phyloP scores from a whole-genome alignment of 2,329 filamentous ascomycete species.

The Cryphonectria parasitica region DNA sequence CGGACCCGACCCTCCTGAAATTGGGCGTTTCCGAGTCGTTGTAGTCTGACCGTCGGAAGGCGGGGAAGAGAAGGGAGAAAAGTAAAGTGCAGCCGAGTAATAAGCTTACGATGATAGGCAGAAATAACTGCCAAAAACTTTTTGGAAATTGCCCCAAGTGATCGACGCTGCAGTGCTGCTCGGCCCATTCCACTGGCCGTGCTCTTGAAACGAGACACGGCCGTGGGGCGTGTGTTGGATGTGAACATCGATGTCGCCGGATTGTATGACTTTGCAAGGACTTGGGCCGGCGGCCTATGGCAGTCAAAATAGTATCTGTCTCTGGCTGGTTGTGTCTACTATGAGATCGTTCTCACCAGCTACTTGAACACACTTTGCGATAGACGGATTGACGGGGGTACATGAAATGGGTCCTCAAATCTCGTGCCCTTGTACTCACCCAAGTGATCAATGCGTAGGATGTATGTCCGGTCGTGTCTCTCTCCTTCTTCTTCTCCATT shows the following conservation, averaged over 20 bases:
- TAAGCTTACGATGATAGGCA: not conserved
- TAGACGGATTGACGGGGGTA: not conserved
- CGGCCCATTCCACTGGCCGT: not conserved
- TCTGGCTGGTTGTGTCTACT: not conserved
- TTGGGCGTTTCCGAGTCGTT: not conserved
- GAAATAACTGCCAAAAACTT: not conserved
- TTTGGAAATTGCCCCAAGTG: not conserved
- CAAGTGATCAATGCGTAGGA: not conserved
- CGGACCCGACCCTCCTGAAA: not conserved
- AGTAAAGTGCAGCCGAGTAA: not conserved
- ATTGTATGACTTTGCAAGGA: not conserved
- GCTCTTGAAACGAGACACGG: not conserved
- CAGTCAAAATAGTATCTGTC: not conserved
- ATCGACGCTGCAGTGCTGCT: constrained; percentile 1
- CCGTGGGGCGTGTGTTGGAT: not conserved
- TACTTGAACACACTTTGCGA: not conserved
- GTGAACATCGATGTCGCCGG: not conserved
- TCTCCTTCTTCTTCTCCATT: not conserved
- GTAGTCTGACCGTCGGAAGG: not conserved
- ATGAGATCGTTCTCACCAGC: not conserved
- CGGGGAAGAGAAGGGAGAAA: too few species aligned
- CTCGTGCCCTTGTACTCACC: not conserved
- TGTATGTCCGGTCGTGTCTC: too few species aligned
- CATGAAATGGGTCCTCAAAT: not conserved
- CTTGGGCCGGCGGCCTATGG: not conserved